Percentiles rank a stretch among this genome's conserved stretches.
Conservation (phyloP, 1,284 basidiomycete genomes). For the Leccinum subfulvum region DNA sequence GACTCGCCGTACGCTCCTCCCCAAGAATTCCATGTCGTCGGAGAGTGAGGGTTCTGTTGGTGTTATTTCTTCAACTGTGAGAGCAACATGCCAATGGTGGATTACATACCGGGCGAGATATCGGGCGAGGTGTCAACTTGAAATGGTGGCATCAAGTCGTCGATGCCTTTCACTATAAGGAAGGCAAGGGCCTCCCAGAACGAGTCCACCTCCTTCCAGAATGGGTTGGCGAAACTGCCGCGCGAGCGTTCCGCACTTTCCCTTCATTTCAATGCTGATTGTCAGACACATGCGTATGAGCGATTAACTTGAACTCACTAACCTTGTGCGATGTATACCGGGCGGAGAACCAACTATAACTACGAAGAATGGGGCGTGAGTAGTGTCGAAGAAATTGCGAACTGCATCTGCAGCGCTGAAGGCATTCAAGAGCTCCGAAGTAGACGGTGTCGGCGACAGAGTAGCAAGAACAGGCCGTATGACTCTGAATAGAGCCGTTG, state of each 20-base stretch:
- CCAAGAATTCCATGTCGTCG: too few relatives aligned
- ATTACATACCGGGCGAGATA: too few relatives aligned
- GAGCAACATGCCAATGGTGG: too few relatives aligned
- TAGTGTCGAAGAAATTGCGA: neutral
- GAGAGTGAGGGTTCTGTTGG: too few relatives aligned
- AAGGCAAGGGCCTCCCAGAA: neutral
- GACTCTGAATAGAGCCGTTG: neutral
- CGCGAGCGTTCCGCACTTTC: neutral
- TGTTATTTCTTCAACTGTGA: neutral
- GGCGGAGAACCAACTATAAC: neutral
- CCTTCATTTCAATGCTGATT: neutral
- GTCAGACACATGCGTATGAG: too few relatives aligned
- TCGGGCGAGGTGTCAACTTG: too few relatives aligned
- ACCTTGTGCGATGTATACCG: neutral
- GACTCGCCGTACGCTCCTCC: too few relatives aligned
- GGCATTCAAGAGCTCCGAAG: neutral
- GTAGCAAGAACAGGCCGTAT: neutral
- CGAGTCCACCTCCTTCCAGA: neutral
- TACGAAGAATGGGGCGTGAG: neutral
- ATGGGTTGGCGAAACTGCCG: neutral
- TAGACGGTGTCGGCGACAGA: neutral
- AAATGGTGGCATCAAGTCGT: neutral
- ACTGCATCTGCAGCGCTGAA: neutral
- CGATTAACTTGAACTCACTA: neutral
- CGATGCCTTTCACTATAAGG: neutral